Percentiles rank a stretch among this genome's conserved stretches.
Evolutionary conservation across 805 yeast species (phyloP).

Genomic region (Sungouiozyma intestinalis): DNA sequence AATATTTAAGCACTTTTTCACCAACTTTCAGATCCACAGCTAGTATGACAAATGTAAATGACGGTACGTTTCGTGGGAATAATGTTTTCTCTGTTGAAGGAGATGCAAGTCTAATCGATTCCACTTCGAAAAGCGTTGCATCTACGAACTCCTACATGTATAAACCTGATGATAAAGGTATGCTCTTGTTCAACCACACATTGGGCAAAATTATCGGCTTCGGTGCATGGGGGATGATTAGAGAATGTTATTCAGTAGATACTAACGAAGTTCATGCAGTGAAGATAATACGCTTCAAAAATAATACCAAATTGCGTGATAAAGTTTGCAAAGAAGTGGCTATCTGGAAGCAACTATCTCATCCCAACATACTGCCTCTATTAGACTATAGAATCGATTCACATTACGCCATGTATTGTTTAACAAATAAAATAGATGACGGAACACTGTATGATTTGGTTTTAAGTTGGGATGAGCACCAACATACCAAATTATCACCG

Average conservation of each 20-base stretch:
- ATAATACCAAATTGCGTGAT: slow-evolving; percentile 40
- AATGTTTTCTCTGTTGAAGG: background rate
- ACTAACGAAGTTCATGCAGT: slow-evolving; percentile 40
- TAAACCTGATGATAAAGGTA: slow-evolving; percentile 53
- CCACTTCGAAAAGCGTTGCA: background rate
- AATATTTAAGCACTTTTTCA: slow-evolving; percentile 25
- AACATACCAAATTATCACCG: slow-evolving; percentile 22
- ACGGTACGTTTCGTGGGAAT: background rate
- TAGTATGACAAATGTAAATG: slow-evolving; percentile 3
- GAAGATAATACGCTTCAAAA: slow-evolving; percentile 46
- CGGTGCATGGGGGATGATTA: slow-evolving; percentile 84
- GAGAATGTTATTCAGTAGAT: slow-evolving; percentile 43
- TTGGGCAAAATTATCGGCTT: slow-evolving; percentile 71
- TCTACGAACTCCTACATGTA: slow-evolving; percentile 1
- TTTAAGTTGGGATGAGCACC: slow-evolving; percentile 48
- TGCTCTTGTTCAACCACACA: slow-evolving; percentile 47
- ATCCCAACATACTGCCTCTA: slow-evolving; percentile 55
- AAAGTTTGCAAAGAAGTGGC: slow-evolving; percentile 61
- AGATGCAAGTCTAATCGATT: background rate
- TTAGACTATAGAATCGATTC: slow-evolving; percentile 51
- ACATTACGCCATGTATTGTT: slow-evolving; percentile 51
- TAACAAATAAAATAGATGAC: slow-evolving; percentile 56
- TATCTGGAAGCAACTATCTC: slow-evolving; percentile 64
- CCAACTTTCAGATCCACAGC: slow-evolving; percentile 18
- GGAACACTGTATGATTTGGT: slow-evolving; percentile 79